Conservation (phyloP, 495 filamentous ascomycete species). For the Penicillium coffeae region DNA sequence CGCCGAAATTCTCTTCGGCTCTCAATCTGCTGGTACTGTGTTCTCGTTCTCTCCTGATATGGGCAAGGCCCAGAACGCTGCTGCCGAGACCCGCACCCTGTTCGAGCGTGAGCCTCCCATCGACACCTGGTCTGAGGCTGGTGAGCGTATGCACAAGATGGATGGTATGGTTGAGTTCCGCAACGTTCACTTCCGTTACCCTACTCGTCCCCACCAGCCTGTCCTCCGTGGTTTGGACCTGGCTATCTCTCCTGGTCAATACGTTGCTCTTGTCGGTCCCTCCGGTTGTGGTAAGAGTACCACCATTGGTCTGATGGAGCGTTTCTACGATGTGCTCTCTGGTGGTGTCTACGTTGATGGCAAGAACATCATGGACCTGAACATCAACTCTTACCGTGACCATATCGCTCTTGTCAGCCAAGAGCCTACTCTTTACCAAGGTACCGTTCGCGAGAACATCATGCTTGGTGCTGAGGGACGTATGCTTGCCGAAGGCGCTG, state of each 20-base stretch:
- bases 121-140: conserved; percentile 77
- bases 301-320: conserved; percentile 73
- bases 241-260: conserved; percentile 68
- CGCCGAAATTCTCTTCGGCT: conserved; percentile 72
- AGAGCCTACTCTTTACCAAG: conserved; percentile 84
- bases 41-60: conserved; percentile 85
- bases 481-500: conserved; percentile 61
- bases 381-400: conserved; percentile 72
- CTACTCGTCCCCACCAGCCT: conserved; percentile 73
- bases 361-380: conserved; percentile 67
- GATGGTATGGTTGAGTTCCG: conserved; percentile 72
- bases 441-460: conserved; percentile 79
- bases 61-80: conserved; percentile 82
- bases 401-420: conserved; percentile 79
- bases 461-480: conserved; percentile 62
- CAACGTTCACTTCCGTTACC: conserved; percentile 79
- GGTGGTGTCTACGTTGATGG: conserved; percentile 72
- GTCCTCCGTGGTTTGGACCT: conserved; percentile 73
- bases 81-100: conserved; percentile 68
- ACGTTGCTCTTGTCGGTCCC: conserved; percentile 76
- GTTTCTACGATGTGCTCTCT: conserved; percentile 78
- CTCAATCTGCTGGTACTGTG: conserved; percentile 80
- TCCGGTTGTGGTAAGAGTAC: conserved; percentile 84
- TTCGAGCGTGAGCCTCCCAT: conserved; percentile 76
- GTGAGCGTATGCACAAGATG: conserved; percentile 53